Base-by-base conservation (phyloP, 192 early-diverging fungal species). In the Backusella liffmaniae region DNA sequence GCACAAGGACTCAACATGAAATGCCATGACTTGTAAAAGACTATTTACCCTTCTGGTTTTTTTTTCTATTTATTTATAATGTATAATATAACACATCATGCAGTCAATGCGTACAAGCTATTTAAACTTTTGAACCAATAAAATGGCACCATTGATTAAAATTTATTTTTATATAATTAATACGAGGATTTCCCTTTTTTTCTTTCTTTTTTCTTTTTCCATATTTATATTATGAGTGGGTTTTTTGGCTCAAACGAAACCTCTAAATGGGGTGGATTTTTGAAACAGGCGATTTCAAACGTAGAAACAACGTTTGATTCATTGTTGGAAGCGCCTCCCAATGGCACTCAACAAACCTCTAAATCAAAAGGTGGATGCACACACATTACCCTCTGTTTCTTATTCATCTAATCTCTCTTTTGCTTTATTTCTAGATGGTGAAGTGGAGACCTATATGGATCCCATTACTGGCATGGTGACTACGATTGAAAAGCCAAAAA, bases 281-380 rank as follows among this genome's bases (percentile, higher is more conserved):
- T 95, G 59, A 93, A 94, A 71, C 90, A 89, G 76, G 92, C 92
- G 5, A 86, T 94, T 18, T 91, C 90, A 15, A 87, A 87, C 65
- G 89, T 95, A 35, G 94, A 95, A 78, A 92, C 88, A 16, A 87
- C 90, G 46, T 86, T 95, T 49, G 92, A 93, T 83, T 91, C 88
- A 21, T 88, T 92, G 59, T 83, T 93, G 9, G 94, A 94, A 46
- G 76, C 75, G 23, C 39, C 39, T 49, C 39, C 21, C 10, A 62
- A 62, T 29, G 56, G 56, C 4, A 10, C 56, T 4, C 56, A 29
- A 13, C 56, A 62, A 29, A 62, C 56, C 23, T 59, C 53, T 12
- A 62, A 62, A 62, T 23, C 56, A 53, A 56, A 29, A 41, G 66
- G 29, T 51, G 21, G 41, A 49, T 13, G 16, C 2, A 3, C 32